Evolutionary conservation across 2,329 filamentous ascomycete species (phyloP).

Genomic region (Pseudonectria buxi): DNA sequence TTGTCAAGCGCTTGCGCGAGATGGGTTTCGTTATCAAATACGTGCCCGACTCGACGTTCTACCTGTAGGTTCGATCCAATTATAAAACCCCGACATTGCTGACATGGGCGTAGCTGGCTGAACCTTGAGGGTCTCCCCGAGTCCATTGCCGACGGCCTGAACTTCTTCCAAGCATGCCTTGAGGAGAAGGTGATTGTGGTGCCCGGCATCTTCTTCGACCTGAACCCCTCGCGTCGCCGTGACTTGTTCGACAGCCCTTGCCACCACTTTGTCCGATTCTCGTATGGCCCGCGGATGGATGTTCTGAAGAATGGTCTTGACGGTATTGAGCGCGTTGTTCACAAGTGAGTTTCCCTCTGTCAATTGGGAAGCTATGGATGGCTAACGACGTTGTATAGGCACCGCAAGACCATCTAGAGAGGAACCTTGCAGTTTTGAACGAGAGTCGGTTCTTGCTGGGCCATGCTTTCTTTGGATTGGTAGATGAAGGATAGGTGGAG

Average conservation of each 20-base stretch:
- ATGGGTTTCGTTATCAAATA: conserved; percentile 86
- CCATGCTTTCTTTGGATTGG: neutral
- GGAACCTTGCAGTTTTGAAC: no score
- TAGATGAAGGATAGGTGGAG: no score
- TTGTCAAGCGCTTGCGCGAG: conserved; percentile 67
- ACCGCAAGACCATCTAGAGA: conserved; percentile 14
- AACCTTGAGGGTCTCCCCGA: conserved; percentile 63
- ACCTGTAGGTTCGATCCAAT: conserved; percentile 56
- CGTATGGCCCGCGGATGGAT: conserved; percentile 78
- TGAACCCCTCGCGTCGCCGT: conserved; percentile 82
- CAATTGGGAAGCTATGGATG: neutral
- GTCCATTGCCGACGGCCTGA: conserved; percentile 85
- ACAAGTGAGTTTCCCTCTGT: conserved; percentile 45
- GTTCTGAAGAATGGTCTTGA: conserved; percentile 72
- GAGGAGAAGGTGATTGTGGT: conserved; percentile 95
- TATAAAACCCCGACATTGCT: neutral
- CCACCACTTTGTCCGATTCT: conserved; percentile 83
- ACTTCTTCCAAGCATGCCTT: conserved; percentile 93
- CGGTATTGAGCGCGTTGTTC: conserved; percentile 75
- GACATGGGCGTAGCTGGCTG: conserved; percentile 36
- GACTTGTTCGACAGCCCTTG: conserved; percentile 93
- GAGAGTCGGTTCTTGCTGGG: neutral
- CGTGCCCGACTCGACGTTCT: conserved; percentile 88
- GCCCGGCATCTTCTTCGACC: conserved; percentile 94
- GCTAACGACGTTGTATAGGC: conserved; percentile 11